Evolutionary conservation across 192 early-diverging fungal genomes (phyloP), one percentile per base, ranked within the genome.

Genomic region (Backusella liffmaniae): DNA sequence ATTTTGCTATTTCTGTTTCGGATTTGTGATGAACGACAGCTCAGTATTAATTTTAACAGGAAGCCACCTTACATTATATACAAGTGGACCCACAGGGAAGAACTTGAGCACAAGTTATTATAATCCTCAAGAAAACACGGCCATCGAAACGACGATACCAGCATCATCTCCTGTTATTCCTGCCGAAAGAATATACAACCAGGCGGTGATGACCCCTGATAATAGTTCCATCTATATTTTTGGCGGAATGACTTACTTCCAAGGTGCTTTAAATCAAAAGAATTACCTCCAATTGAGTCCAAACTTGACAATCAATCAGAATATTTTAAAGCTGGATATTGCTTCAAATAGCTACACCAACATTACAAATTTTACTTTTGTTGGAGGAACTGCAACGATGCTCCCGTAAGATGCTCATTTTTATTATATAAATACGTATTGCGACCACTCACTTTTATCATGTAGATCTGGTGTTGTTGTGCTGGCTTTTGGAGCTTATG

Each of bases 401-500:
- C 36, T 69, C 15, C 37, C 67, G 67, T 69, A 39, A 39, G 67
- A 23, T 49, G 5, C 4, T 49, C 16, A 7, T 49, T 49, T 49
- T 49, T 1, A 44, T 44, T 2, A 37, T 10, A 36, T 37, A 30
- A 16, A 5, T 36, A 18, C 4, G n/a, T 35, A n/a, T 39, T 35
- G 6, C 3, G n/a, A 2, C 16, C 8, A 21, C 35, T 68, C 8
- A 37, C 18, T 36, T 68, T 9, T 39, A 37, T 23, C 16, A 67
- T 23, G 39, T 37, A 68, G 67, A 8, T 37, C 32, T 4, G 67
- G 67, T 37, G 1, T 39, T 21, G 67, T 10, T n/a, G 67, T 68
- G 1, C 36, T 68, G 18, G 67, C 67, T 34, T 68, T 68, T 68
- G 67, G 67, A 7, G 67, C 67, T 9, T 39, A 68, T 35, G n/a